Base-by-base conservation (phyloP, 306 rosid species). In the Rosa multiflora region DNA sequence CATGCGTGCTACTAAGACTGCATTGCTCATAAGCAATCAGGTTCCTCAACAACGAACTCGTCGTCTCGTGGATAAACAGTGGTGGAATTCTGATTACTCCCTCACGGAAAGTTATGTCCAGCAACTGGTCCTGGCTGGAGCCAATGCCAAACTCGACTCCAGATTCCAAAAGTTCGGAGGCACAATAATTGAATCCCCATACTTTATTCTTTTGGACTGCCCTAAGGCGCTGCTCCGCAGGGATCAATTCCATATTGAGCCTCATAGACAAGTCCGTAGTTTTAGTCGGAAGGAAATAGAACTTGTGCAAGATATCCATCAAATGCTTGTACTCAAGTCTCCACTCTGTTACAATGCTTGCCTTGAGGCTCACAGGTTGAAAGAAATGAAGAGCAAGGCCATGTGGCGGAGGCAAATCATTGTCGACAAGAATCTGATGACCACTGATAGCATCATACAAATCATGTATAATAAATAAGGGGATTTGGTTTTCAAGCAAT, bases 11-110 rank as follows among this genome's bases (percentile, higher is more conserved):
- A 29, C 66, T 81, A 17, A 79, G 56, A 51, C 86, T 76, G 73
- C 49, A 72, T 58, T 82, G 83, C 39, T 85, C 88, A 79, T 83
- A 79, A 49, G 88, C 84, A 43, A 82, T 82, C 70, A 82, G 70
- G 15, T 82, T 85, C 78, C 80, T 82, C 81, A 78, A 72, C 37
- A 82, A n/a, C 20, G 78, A 67, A 59, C 78, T 78, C 11, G 80
- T 76, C n/a, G 77, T 72, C 15, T 79, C 81, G 11, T 76, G 62
- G 6, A 84, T 61, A 35, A 0, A 7, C 40, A 84, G 2, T 0
- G 6, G 67, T 1, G 87, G 78, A 3, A 80, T 73, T 5, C 18
- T 32, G 17, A 80, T 35, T 32, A 35, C 42, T 2, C 70, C 70
- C n/a, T 64, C n/a, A 5, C 3, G 32, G 43, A 64, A 64, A 15